These are phyloP conservation scores for Castanospermum australe DNA, from an alignment of 306 rosid genomes.

Conservation along the genomic window DNA sequence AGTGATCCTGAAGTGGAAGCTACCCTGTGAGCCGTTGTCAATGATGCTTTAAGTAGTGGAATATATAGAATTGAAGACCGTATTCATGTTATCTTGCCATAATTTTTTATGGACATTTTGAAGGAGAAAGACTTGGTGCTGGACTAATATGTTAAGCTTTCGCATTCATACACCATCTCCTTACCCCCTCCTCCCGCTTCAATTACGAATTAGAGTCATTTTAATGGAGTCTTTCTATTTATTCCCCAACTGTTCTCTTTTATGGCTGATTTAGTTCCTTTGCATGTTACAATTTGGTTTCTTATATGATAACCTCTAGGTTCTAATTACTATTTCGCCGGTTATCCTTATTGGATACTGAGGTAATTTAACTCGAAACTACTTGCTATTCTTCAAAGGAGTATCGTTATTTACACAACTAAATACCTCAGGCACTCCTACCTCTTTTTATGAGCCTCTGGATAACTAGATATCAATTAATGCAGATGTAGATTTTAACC, in stretches of 20 bases:
- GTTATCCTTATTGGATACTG: background rate
- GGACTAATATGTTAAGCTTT: conserved; percentile 18
- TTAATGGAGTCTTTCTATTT: background rate
- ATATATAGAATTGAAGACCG: background rate
- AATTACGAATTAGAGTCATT: background rate
- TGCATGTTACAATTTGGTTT: background rate
- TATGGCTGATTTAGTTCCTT: conserved; percentile 4
- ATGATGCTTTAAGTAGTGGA: conserved; percentile 15
- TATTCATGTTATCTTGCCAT: background rate
- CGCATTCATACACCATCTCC: background rate
- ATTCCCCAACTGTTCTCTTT: background rate
- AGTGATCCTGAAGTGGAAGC: conserved; percentile 83
- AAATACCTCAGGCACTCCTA: no score
- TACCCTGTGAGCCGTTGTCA: conserved; percentile 46
- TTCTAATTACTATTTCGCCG: background rate
- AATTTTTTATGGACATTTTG: conserved; percentile 7
- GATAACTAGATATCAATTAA: no score
- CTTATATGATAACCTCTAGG: background rate
- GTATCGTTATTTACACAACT: no score
- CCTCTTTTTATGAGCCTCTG: no score
- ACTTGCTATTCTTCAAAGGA: no score
- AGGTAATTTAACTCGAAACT: background rate
- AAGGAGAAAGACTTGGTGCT: conserved; percentile 6
- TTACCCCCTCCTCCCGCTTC: no score
- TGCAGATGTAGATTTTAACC: no score